A percentile compares a stretch with the other conserved stretches of the same genome.
phyloP scores from a whole-genome alignment of 352 stramenopile genomes.

The Globisporangium radiosum region DNA sequence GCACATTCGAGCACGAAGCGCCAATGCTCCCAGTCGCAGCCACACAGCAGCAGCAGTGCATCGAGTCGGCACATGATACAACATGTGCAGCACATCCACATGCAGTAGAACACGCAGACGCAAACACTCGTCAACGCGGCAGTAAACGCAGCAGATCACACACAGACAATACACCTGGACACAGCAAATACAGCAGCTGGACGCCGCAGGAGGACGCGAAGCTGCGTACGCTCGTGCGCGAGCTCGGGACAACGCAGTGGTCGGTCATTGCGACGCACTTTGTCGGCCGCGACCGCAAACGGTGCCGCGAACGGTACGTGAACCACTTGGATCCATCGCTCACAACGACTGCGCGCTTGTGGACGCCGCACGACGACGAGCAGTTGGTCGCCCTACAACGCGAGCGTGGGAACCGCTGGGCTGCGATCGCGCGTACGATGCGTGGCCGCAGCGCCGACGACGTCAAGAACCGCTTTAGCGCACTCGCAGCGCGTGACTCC shows the following conservation, averaged over 20 bases:
- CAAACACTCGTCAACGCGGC: not conserved
- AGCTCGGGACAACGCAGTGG: conserved; percentile 29
- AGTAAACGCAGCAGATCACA: not conserved
- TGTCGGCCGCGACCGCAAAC: conserved; percentile 44
- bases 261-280: conserved; percentile 33
- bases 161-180: not conserved
- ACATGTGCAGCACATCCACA: not conserved
- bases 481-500: conserved; percentile 13
- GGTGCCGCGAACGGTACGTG: conserved; percentile 64
- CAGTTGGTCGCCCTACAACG: conserved; percentile 28
- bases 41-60: conserved; percentile 2
- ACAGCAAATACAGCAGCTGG: conserved; percentile 25
- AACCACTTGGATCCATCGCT: conserved; percentile 55
- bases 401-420: conserved; percentile 27
- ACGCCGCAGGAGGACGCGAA: conserved; percentile 36
- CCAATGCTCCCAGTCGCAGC: not conserved
- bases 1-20: conserved; percentile 3
- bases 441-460: conserved; percentile 35
- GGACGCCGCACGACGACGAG: conserved; percentile 41
- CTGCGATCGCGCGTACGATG: conserved; percentile 24
- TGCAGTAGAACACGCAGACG: not conserved
- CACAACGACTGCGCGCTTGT: conserved; percentile 10
- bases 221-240: conserved; percentile 32
- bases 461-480: conserved; percentile 46
- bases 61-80: not conserved